These are phyloP conservation scores for Zygoascus hellenicus DNA, from an alignment of 1,139 yeast species.

Conservation along the genomic window DNA sequence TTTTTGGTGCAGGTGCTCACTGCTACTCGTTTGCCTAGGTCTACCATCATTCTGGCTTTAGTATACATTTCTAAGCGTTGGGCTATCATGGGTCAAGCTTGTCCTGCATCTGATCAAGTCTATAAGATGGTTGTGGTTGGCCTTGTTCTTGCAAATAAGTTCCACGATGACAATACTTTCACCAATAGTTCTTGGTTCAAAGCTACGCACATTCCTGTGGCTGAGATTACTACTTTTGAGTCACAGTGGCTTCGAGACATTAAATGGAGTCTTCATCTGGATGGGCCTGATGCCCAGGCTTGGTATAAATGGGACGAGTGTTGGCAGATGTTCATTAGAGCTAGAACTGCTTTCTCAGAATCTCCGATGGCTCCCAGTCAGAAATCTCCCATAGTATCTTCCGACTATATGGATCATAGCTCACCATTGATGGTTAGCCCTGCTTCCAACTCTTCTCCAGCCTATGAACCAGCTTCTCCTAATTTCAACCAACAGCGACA, in stretches of 20 bases:
- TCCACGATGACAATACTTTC: constrained; percentile 94
- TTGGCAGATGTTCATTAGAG: constrained; percentile 26
- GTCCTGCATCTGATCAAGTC: constrained; percentile 31
- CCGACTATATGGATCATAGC: not conserved
- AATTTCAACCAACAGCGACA: constrained; percentile 5
- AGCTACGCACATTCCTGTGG: constrained; percentile 74
- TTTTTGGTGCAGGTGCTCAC: constrained; percentile 64
- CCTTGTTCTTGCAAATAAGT: constrained; percentile 81
- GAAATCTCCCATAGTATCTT: constrained; percentile 5
- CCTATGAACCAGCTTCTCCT: constrained; percentile 7
- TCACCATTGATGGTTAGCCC: constrained; percentile 1
- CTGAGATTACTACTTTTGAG: constrained; percentile 60
- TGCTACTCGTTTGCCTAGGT: constrained; percentile 85
- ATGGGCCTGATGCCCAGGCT: constrained; percentile 29
- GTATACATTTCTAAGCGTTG: constrained; percentile 58
- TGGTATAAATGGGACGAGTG: constrained; percentile 38
- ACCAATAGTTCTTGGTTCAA: constrained; percentile 94
- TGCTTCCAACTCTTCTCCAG: constrained; percentile 4
- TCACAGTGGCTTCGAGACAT: constrained; percentile 56
- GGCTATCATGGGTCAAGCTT: constrained; percentile 30
- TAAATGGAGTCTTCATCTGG: constrained; percentile 32
- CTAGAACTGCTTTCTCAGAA: constrained; percentile 3
- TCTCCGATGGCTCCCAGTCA: not conserved
- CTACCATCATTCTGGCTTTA: constrained; percentile 72
- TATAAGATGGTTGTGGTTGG: constrained; percentile 64